Evolutionary conservation across 1,284 basidiomycete genomes (phyloP).

Genomic region (Leccinum huronense): DNA sequence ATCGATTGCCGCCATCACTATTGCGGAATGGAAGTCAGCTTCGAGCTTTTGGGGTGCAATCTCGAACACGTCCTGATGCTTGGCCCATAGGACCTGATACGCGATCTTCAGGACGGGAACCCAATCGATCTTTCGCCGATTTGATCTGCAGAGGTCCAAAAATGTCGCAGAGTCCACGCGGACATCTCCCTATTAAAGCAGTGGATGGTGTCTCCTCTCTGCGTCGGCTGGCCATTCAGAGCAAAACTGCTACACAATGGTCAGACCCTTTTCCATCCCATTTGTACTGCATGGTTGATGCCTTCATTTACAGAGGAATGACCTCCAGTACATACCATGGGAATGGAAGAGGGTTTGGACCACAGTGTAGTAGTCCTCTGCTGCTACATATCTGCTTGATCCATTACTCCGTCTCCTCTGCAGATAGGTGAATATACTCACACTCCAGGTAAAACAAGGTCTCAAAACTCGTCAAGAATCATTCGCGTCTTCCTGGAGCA

Average conservation of each 20-base stretch:
- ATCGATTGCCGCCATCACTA: neutral
- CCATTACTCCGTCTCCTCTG: neutral
- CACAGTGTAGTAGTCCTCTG: constrained; percentile 21
- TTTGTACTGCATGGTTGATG: constrained; percentile 29
- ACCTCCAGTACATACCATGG: constrained; percentile 33
- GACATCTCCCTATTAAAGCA: constrained; percentile 14
- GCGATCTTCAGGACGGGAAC: constrained; percentile 1
- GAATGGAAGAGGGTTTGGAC: constrained; percentile 33
- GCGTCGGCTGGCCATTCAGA: constrained; percentile 9
- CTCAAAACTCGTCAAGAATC: neutral
- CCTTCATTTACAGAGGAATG: constrained; percentile 21
- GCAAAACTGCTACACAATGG: constrained; percentile 29
- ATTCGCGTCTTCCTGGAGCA: neutral
- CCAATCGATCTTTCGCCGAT: neutral
- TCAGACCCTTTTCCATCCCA: constrained; percentile 32
- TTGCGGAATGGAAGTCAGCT: constrained; percentile 8
- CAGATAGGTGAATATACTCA: constrained; percentile 8
- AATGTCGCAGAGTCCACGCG: neutral
- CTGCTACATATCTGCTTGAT: constrained; percentile 6
- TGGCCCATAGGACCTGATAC: constrained; percentile 2
- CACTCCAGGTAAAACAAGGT: neutral
- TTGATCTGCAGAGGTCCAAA: constrained; percentile 12
- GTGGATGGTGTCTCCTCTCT: neutral
- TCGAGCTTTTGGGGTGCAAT: constrained; percentile 2
- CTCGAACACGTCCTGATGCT: neutral